Base-by-base conservation (phyloP, 2,329 filamentous ascomycete species). In the Curvularia spicifera region DNA sequence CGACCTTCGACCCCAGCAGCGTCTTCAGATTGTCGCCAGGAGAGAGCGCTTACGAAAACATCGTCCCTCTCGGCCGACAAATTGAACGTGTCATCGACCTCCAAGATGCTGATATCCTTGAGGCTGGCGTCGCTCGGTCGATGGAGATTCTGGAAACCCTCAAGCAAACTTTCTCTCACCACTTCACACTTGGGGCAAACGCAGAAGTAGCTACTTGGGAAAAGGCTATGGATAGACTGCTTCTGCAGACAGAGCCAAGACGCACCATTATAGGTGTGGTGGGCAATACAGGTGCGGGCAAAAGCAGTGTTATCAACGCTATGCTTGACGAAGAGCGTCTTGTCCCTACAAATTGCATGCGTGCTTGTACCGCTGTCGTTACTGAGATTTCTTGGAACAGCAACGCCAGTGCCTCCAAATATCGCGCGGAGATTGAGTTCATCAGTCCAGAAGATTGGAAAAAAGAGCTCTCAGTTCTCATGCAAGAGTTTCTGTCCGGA, bases 271-370 rank as follows among this genome's bases (percentile, higher is more conserved):
- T 89, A 18, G 86, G 85, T 5, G 82, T 89, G 0, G 81, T 87
- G 2, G 87, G 86, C 0, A 85, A 82, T 53, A 89, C 87, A 0
- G 86, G 86, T 0, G 82, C 84, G 1, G 87, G 87, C 0, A 89
- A 89, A 66, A 85, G 81, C 20, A 85, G 83, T 1, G 76, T 88
- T 0, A 87, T 89, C 70, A 89, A 89, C 65, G 86, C 86, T 0
- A 67, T 89, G 33, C 76, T 89, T 0, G 85, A 88, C 29, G 84
- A 89, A 64, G 84, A 88, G 61, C 78, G 82, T n/a, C 73, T 85
- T 15, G 79, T 80, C 0, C 81, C 82, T 0, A 85, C 83, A 0
- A 85, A 84, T 61, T 85, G 85, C 67, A 84, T 88, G 81, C 76
- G 84, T 28, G 86, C 86, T 0, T 88, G 85, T 56, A 89, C 86